A percentile compares a stretch with the other conserved stretches of the same genome.
Conservation (phyloP, 208 protist species). For the Borovskyia barvae region DNA sequence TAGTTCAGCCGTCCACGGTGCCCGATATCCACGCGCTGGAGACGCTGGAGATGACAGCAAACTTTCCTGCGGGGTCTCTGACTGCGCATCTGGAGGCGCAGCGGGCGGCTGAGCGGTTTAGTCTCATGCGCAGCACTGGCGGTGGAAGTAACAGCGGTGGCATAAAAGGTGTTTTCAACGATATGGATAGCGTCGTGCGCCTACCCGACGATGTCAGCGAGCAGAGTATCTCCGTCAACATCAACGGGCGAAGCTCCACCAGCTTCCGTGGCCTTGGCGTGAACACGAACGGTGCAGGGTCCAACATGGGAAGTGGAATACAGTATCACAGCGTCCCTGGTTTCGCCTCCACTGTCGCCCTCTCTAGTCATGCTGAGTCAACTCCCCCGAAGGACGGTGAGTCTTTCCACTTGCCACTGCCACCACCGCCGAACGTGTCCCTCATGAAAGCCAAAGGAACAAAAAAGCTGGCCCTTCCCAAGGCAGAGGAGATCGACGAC, state of each 20-base stretch:
- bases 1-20: constrained; percentile 53
- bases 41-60: constrained; percentile 68
- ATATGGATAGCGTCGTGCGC: constrained; percentile 21
- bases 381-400: constrained; percentile 12
- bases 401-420: constrained; percentile 17
- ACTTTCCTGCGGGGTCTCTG: constrained; percentile 65
- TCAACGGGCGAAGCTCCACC: constrained; percentile 34
- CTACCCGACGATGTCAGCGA: constrained; percentile 26
- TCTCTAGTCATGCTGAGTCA: constrained; percentile 5
- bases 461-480: constrained; percentile 53
- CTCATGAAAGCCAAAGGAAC: constrained; percentile 23
- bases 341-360: neutral
- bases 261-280: constrained; percentile 19
- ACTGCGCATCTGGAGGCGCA: constrained; percentile 28
- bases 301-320: too few relatives aligned
- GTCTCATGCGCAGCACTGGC: constrained; percentile 10
- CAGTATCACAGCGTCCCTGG: too few relatives aligned
- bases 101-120: constrained; percentile 27
- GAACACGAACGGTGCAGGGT: neutral
- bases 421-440: constrained; percentile 18
- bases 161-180: constrained; percentile 17
- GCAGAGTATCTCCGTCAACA: constrained; percentile 26
- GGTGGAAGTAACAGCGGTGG: constrained; percentile 12
- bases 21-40: constrained; percentile 65
- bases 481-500: constrained; percentile 71